Conservation (phyloP, 768 basidiomycete species). For the Tylopilus rubrobrunneus region DNA sequence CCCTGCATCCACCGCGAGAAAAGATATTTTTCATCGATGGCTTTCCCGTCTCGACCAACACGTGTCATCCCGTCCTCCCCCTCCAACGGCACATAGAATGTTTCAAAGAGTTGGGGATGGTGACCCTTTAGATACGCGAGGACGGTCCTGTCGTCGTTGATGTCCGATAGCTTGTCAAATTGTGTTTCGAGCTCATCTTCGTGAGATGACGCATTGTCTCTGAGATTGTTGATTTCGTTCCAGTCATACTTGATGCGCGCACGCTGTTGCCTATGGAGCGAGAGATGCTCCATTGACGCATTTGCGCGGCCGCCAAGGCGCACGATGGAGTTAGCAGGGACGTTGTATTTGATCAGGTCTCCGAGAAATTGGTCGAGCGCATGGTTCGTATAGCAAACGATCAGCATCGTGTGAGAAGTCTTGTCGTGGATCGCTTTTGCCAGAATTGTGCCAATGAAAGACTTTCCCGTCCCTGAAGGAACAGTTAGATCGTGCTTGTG, state of each 20-base stretch:
- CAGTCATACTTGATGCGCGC: not conserved
- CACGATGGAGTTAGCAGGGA: too few relatives aligned
- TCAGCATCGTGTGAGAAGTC: too few relatives aligned
- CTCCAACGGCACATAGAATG: constrained; percentile 40
- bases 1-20: constrained; percentile 46
- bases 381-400: too few relatives aligned
- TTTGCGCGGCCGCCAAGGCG: constrained; percentile 55
- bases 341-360: too few relatives aligned
- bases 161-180: too few relatives aligned
- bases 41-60: constrained; percentile 41
- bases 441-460: too few relatives aligned
- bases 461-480: too few relatives aligned
- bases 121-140: constrained; percentile 44
- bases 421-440: too few relatives aligned
- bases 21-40: constrained; percentile 39
- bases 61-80: constrained; percentile 40
- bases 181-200: constrained; percentile 18
- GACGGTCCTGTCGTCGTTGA: constrained; percentile 17
- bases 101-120: constrained; percentile 37
- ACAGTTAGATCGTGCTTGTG: too few relatives aligned
- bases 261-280: constrained; percentile 29
- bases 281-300: constrained; percentile 38
- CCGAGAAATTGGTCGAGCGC: too few relatives aligned
- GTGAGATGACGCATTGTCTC: too few relatives aligned
- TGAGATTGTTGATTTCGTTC: constrained; percentile 15